Evolutionary conservation across 768 basidiomycete genomes (phyloP).

Genomic region (Pleurotus pulmonarius): DNA sequence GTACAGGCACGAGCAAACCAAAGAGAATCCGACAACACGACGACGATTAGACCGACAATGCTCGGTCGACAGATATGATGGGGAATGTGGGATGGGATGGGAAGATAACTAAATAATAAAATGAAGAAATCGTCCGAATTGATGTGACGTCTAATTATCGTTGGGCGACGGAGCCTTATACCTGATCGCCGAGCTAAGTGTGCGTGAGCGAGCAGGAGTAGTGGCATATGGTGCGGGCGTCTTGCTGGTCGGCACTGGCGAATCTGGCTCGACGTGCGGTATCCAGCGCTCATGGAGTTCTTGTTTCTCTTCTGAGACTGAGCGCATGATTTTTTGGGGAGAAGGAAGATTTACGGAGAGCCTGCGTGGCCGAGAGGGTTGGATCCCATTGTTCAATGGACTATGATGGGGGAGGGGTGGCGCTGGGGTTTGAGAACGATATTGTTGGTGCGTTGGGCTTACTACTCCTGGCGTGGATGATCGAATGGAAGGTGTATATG

Average conservation of each 20-base stretch:
- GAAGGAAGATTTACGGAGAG: conserved; percentile 38
- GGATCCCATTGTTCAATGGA: conserved; percentile 1
- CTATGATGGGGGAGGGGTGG: conserved; percentile 19
- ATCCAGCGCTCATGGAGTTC: conserved; percentile 63
- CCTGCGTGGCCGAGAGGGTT: conserved; percentile 42
- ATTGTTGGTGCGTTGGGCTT: conserved; percentile 22
- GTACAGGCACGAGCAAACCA: not conserved
- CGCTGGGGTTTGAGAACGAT: conserved; percentile 22
- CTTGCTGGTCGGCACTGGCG: conserved; percentile 5
- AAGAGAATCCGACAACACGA: not conserved
- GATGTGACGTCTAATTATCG: conserved; percentile 3
- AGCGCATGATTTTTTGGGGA: conserved; percentile 55
- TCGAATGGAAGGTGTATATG: conserved; percentile 25
- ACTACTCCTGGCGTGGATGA: conserved; percentile 28
- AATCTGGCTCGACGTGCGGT: conserved; percentile 35
- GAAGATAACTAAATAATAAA: not conserved
- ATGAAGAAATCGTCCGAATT: not conserved
- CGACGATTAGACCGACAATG: not conserved
- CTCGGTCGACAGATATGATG: not conserved
- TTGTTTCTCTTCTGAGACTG: conserved; percentile 65
- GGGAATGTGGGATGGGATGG: not conserved
- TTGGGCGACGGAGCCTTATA: conserved; percentile 4
- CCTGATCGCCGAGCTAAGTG: conserved; percentile 3
- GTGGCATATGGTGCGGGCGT: conserved; percentile 2
- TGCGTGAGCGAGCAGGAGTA: not conserved